phyloP scores from a whole-genome alignment of 106 monocot genomes.

The Hemerocallis citrina region DNA sequence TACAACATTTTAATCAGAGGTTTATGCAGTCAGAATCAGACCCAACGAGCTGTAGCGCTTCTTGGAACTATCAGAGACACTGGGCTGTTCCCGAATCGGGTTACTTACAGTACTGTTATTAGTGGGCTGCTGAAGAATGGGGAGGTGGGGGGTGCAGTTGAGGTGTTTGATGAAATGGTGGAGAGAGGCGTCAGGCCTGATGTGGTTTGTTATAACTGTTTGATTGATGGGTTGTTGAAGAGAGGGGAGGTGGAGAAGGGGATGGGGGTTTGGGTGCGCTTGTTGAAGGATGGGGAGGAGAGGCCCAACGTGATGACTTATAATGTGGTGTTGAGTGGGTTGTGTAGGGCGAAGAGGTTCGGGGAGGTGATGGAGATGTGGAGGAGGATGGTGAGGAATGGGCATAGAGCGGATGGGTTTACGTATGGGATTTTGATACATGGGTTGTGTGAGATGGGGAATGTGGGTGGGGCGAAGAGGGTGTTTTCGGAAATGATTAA shows the following conservation, averaged over 20 bases:
- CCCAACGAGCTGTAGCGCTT: conserved; percentile 26
- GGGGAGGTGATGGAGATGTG: conserved; percentile 27
- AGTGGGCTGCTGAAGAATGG: conserved; percentile 19
- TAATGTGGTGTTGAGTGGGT: conserved; percentile 67
- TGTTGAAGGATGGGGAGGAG: conserved; percentile 36
- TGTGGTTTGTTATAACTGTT: conserved; percentile 69
- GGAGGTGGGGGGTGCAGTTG: conserved; percentile 22
- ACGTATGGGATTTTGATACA: conserved; percentile 70
- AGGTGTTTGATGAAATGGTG: conserved; percentile 85
- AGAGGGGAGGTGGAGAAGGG: conserved; percentile 43
- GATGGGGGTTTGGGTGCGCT: conserved; percentile 46
- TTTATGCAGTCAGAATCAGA: conserved; percentile 27
- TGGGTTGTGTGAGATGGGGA: conserved; percentile 52
- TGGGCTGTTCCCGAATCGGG: conserved; percentile 29
- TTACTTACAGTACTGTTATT: conserved; percentile 49
- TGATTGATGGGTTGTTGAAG: conserved; percentile 78
- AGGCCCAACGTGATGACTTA: conserved; percentile 62
- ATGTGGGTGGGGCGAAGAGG: conserved; percentile 43
- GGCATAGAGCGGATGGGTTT: conserved; percentile 43
- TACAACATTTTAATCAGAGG: conserved; percentile 79
- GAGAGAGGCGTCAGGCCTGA: conserved; percentile 37
- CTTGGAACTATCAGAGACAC: conserved; percentile 7
- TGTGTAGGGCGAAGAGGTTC: conserved; percentile 62
- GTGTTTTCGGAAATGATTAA: conserved; percentile 59
- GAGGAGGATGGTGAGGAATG: conserved; percentile 23